A percentile compares a stretch with the other conserved stretches of the same genome.
phyloP scores from a whole-genome alignment of 345 rosid species.

The Dovyalis caffra region DNA sequence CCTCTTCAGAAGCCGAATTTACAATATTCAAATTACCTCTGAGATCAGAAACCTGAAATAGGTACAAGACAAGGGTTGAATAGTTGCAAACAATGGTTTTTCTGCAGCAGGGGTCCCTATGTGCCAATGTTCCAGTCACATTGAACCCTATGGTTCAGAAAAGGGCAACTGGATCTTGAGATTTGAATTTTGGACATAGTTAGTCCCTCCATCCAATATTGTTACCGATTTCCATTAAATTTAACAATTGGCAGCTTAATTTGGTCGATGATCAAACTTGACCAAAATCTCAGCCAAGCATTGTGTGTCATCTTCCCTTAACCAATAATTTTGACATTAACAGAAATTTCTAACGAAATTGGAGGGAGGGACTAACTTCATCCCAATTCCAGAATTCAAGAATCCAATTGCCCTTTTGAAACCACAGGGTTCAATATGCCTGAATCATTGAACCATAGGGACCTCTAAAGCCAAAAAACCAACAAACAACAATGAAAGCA shows the following conservation, averaged over 20 bases:
- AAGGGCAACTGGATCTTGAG: neutral
- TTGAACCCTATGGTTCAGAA: neutral
- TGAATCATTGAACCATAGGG: neutral
- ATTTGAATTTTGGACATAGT: neutral
- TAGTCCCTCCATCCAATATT: neutral
- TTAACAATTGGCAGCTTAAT: neutral
- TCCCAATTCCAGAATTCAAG: neutral
- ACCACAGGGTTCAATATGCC: neutral
- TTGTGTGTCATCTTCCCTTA: neutral
- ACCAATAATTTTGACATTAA: neutral
- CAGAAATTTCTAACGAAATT: neutral
- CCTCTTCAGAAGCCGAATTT: constrained; percentile 72
- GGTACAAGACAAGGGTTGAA: constrained; percentile 9
- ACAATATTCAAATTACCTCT: constrained; percentile 54
- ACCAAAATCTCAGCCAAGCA: neutral
- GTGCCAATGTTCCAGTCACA: neutral
- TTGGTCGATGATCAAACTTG: neutral
- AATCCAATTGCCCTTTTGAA: neutral
- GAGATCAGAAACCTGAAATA: constrained; percentile 74
- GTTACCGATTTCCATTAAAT: neutral
- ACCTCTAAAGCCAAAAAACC: constrained; percentile 1
- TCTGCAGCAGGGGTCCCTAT: neutral
- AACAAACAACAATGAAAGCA: constrained; percentile 11
- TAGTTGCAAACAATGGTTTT: neutral
- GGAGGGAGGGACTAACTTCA: neutral